A percentile compares a stretch with the other conserved stretches of the same genome.
Evolutionary conservation across 257 asterid genomes (phyloP).

Genomic region (Petunia secreta): DNA sequence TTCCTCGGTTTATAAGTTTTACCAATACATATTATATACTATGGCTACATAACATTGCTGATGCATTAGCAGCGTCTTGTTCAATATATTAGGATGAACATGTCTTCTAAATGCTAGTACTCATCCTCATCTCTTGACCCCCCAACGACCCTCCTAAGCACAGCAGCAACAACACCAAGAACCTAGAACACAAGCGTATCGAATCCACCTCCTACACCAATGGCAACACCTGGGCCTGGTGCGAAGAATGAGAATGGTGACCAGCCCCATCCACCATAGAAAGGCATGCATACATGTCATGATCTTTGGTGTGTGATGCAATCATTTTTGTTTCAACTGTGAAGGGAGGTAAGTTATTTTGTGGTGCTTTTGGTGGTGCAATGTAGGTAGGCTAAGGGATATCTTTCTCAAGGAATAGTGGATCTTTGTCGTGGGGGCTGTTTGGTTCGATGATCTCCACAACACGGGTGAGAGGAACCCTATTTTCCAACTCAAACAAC

Average conservation of each 20-base stretch:
- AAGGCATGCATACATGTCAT: conserved; percentile 40
- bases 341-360: no score
- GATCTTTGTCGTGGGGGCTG: no score
- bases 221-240: conserved; percentile 78
- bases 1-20: neutral
- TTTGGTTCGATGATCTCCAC: no score
- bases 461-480: no score
- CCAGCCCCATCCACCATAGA: conserved; percentile 93
- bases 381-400: no score
- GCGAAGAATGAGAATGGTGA: conserved; percentile 92
- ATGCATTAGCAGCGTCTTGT: neutral
- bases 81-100: neutral
- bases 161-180: conserved; percentile 70
- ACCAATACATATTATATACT: conserved; percentile 13
- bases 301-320: no score
- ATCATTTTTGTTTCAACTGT: no score
- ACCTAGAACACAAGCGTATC: conserved; percentile 59
- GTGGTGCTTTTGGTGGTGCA: no score
- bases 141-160: conserved; percentile 63
- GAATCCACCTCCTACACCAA: conserved; percentile 87
- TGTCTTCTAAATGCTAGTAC: conserved; percentile 40
- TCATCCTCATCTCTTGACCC: conserved; percentile 54
- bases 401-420: no score
- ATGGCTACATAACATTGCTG: neutral
- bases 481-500: no score